Percentiles rank a stretch among this genome's conserved stretches.
phyloP scores from a whole-genome alignment of 1,284 basidiomycete species.

The Cryptococcus depauperatus region DNA sequence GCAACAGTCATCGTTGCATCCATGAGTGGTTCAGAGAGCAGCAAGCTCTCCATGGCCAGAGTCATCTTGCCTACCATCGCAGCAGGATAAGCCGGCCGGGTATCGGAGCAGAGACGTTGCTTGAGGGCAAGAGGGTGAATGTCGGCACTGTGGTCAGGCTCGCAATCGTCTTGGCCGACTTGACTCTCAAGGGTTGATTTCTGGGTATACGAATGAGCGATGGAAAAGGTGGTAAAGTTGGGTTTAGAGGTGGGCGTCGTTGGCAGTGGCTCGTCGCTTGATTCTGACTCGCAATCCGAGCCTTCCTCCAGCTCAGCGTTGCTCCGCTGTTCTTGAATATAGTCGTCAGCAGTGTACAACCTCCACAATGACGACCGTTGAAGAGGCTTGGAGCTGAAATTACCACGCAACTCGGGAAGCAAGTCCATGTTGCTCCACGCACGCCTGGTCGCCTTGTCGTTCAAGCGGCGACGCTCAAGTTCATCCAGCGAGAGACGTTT shows the following conservation, averaged over 20 bases:
- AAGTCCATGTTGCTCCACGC: constrained; percentile 34
- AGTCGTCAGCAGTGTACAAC: constrained; percentile 24
- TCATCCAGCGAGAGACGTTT: constrained; percentile 41
- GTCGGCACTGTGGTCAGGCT: background rate
- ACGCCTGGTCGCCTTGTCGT: constrained; percentile 33
- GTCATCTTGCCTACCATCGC: background rate
- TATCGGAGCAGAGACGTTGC: too few relatives aligned
- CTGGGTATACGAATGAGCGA: background rate
- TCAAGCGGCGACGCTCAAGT: constrained; percentile 33
- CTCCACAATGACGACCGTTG: constrained; percentile 24
- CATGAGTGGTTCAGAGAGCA: constrained; percentile 8
- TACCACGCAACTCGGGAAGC: background rate
- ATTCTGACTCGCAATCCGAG: constrained; percentile 7
- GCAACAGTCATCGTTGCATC: background rate
- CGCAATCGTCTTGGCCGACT: background rate
- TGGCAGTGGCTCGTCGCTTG: background rate
- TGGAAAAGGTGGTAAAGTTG: background rate
- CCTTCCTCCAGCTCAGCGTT: constrained; percentile 1
- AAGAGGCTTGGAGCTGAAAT: constrained; percentile 13
- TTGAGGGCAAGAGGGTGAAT: background rate
- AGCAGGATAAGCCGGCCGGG: background rate
- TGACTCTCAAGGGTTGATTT: background rate
- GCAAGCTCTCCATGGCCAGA: constrained; percentile 1
- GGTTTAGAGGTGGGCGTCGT: background rate
- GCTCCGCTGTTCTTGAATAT: too few relatives aligned